Percentiles rank a stretch among this genome's conserved stretches.
Conservation (phyloP, 2,329 filamentous ascomycete genomes). For the Hyphodiscus sp. region DNA sequence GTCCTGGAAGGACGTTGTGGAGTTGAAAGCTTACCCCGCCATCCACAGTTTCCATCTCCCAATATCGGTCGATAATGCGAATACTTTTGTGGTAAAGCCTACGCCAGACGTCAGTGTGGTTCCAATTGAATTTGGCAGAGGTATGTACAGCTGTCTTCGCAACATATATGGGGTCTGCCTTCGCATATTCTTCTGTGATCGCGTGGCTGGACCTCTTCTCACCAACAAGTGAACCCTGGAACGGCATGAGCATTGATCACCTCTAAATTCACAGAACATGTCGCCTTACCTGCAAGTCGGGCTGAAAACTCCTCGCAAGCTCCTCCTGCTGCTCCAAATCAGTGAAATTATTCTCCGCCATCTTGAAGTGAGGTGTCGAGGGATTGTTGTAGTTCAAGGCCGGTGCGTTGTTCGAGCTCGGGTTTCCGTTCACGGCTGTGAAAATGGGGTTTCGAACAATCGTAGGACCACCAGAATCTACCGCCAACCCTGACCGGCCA, state of each 20-base stretch:
- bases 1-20: slow-evolving; percentile 11
- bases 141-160: slow-evolving; percentile 75
- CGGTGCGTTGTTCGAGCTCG: background rate
- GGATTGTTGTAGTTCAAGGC: slow-evolving; percentile 2
- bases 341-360: slow-evolving; percentile 12
- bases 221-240: slow-evolving; percentile 76
- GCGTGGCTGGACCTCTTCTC: slow-evolving; percentile 67
- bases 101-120: slow-evolving; percentile 6
- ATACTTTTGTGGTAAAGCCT: slow-evolving; percentile 79
- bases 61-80: slow-evolving; percentile 81
- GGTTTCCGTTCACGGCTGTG: slow-evolving; percentile 6
- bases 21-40: slow-evolving; percentile 70
- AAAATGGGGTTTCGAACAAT: slow-evolving; percentile 24
- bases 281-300: slow-evolving; percentile 46
- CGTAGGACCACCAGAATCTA: slow-evolving; percentile 15
- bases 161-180: slow-evolving; percentile 77
- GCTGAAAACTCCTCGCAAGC: slow-evolving; percentile 52
- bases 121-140: slow-evolving; percentile 4
- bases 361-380: slow-evolving; percentile 12
- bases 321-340: slow-evolving; percentile 48
- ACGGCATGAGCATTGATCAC: slow-evolving; percentile 25
- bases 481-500: background rate
- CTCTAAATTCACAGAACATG: slow-evolving; percentile 6
- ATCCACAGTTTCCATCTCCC: slow-evolving; percentile 94
- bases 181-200: slow-evolving; percentile 81